phyloP scores from a whole-genome alignment of 352 stramenopile genomes.

The Pythium aristosporum region DNA sequence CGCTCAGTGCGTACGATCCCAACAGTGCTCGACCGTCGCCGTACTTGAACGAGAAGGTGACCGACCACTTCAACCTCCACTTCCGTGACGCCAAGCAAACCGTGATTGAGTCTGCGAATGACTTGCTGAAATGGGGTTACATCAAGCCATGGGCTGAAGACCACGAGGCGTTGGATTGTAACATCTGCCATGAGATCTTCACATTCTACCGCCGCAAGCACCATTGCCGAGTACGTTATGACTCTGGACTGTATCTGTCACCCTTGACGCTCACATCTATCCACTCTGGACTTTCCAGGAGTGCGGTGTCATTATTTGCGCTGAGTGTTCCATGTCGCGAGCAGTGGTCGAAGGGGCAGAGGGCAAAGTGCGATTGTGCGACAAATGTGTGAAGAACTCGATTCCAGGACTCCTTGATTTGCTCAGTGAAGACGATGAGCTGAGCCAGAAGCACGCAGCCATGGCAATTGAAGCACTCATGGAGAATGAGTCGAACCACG shows the following conservation, averaged over 20 bases:
- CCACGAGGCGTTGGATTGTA: slow-evolving; percentile 69
- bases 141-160: slow-evolving; percentile 90
- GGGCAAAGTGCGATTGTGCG: slow-evolving; percentile 77
- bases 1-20: slow-evolving; percentile 67
- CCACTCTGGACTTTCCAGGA: slow-evolving; percentile 35
- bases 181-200: slow-evolving; percentile 76
- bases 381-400: slow-evolving; percentile 81
- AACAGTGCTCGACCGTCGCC: slow-evolving; percentile 54
- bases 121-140: slow-evolving; percentile 82
- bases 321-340: slow-evolving; percentile 83
- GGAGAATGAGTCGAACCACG: slow-evolving; percentile 82
- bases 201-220: slow-evolving; percentile 83
- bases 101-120: slow-evolving; percentile 80
- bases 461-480: slow-evolving; percentile 82
- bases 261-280: neutral
- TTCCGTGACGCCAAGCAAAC: slow-evolving; percentile 65
- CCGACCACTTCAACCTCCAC: slow-evolving; percentile 76
- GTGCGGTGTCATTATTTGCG: slow-evolving; percentile 86
- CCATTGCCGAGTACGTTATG: slow-evolving; percentile 65
- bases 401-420: slow-evolving; percentile 69
- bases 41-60: slow-evolving; percentile 80
- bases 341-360: slow-evolving; percentile 80
- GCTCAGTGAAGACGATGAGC: slow-evolving; percentile 44
- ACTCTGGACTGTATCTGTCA: neutral
- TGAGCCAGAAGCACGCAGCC: slow-evolving; percentile 67